phyloP scores from a whole-genome alignment of 2,329 filamentous ascomycete genomes.

The Ophiocordyceps unilateralis region DNA sequence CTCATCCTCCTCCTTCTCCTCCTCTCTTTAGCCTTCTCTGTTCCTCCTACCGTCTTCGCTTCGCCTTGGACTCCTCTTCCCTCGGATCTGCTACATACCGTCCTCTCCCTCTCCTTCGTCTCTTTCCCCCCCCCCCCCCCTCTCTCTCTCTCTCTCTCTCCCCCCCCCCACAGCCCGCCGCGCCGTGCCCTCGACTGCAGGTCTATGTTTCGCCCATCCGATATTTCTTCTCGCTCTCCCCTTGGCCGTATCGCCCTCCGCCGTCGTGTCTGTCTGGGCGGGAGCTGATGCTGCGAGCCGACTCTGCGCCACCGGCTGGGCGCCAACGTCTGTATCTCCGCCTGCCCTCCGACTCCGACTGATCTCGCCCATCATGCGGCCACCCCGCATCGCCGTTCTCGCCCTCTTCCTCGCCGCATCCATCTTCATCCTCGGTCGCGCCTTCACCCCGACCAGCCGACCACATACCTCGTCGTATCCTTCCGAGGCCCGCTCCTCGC shows the following conservation, averaged over 20 bases:
- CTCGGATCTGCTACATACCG: too few species aligned
- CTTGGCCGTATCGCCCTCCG: background rate
- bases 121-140: background rate
- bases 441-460: constrained; percentile 23
- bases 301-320: constrained; percentile 2
- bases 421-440: constrained; percentile 37
- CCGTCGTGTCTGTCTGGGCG: background rate
- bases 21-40: too few species aligned
- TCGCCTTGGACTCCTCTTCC: background rate
- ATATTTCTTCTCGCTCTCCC: background rate
- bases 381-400: constrained; percentile 35
- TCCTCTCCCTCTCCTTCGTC: background rate
- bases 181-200: background rate
- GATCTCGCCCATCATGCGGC: constrained; percentile 26
- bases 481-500: constrained; percentile 7
- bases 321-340: constrained; percentile 1
- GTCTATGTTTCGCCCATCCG: background rate
- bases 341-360: background rate
- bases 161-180: background rate
- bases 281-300: constrained; percentile 1
- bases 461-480: constrained; percentile 10
- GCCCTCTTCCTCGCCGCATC: constrained; percentile 34
- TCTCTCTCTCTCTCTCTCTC: background rate
- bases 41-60: background rate
- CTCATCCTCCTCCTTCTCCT: too few species aligned